Evolutionary conservation across 2,329 filamentous ascomycete species (phyloP).

Genomic region (Dactylellina haptotyla): DNA sequence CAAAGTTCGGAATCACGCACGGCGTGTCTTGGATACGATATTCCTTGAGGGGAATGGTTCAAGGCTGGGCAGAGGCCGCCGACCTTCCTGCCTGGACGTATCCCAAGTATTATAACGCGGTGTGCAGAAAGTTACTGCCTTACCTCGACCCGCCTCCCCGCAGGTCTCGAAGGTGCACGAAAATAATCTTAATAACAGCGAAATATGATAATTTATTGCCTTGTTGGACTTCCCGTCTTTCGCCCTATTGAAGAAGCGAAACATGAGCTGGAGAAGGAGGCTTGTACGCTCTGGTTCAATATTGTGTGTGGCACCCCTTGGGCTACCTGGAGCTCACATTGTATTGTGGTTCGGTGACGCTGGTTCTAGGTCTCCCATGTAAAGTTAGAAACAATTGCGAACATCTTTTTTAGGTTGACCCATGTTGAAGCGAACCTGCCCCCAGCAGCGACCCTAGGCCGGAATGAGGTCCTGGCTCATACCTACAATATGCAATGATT

Average conservation of each 20-base stretch:
- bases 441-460: constrained; percentile 44
- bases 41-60: constrained; percentile 32
- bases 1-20: constrained; percentile 9
- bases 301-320: constrained; percentile 48
- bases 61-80: constrained; percentile 21
- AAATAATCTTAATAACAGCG: constrained; percentile 22
- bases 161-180: constrained; percentile 30
- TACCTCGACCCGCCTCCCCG: constrained; percentile 29
- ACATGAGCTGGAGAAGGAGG: constrained; percentile 48
- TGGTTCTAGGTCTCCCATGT: constrained; percentile 52
- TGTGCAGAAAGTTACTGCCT: constrained; percentile 38
- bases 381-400: constrained; percentile 54
- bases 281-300: constrained; percentile 44
- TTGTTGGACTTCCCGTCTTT: constrained; percentile 36
- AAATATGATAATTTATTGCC: constrained; percentile 15
- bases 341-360: constrained; percentile 43
- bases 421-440: constrained; percentile 53
- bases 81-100: constrained; percentile 48
- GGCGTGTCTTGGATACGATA: constrained; percentile 15
- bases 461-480: constrained; percentile 54
- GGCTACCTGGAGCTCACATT: constrained; percentile 33
- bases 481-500: constrained; percentile 45
- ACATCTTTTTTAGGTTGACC: constrained; percentile 54
- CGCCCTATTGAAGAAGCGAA: constrained; percentile 45
- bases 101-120: constrained; percentile 19